These are phyloP conservation scores for Aschersonia sp. DNA, from an alignment of 2,329 filamentous ascomycete genomes.

Conservation along the genomic window DNA sequence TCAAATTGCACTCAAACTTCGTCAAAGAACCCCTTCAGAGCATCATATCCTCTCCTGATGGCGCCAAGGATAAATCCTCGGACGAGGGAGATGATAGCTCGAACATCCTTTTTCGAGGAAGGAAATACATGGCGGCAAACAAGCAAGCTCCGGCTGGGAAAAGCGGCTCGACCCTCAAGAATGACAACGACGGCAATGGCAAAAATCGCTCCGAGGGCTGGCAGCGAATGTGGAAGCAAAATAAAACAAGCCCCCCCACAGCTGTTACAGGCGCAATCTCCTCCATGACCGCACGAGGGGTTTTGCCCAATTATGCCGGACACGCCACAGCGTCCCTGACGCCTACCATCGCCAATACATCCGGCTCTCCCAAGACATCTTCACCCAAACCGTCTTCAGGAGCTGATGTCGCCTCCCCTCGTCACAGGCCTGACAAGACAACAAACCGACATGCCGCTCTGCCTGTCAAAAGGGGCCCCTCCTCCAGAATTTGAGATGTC, in stretches of 20 bases:
- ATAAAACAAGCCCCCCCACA: constrained; percentile 27
- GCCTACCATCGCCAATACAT: constrained; percentile 26
- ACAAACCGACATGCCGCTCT: constrained; percentile 25
- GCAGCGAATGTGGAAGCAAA: constrained; percentile 36
- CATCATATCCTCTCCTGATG: constrained; percentile 1
- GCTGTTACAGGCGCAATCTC: constrained; percentile 33
- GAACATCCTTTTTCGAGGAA: constrained; percentile 23
- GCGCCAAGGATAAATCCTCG: constrained; percentile 11
- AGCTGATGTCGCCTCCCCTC: constrained; percentile 5
- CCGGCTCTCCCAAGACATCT: constrained; percentile 16
- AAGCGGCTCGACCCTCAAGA: background rate
- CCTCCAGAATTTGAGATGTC: background rate
- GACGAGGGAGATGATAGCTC: constrained; percentile 19
- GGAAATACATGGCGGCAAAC: constrained; percentile 12
- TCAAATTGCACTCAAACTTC: constrained; percentile 12
- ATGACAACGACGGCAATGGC: constrained; percentile 7
- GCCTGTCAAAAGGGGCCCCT: background rate
- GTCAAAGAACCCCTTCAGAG: constrained; percentile 9
- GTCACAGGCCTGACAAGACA: constrained; percentile 17
- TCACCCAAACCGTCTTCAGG: constrained; percentile 12
- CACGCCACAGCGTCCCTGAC: constrained; percentile 35
- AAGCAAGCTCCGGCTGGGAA: background rate
- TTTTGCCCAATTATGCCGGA: constrained; percentile 36
- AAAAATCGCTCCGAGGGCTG: constrained; percentile 29
- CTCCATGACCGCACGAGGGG: constrained; percentile 37